Percentiles rank a stretch among this genome's conserved stretches.
Evolutionary conservation across 192 early-diverging fungal genomes (phyloP).

Genomic region (Gamsiella multidivaricata): DNA sequence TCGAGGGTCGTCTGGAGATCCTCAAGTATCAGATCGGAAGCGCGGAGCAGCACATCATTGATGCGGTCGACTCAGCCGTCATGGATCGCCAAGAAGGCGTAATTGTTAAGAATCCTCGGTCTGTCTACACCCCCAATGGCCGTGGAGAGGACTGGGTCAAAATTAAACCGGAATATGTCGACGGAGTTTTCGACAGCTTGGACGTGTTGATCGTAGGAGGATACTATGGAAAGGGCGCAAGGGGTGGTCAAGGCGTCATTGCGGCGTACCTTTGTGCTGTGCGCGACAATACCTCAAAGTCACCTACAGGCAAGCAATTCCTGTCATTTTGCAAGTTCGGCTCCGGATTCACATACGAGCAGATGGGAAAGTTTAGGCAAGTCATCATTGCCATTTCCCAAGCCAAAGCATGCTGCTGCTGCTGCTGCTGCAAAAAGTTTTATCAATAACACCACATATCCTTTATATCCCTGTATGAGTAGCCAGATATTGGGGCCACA

Average conservation of each 20-base stretch:
- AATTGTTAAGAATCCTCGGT: constrained; percentile 76
- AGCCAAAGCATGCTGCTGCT: too few relatives aligned
- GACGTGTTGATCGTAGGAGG: constrained; percentile 79
- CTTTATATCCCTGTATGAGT: too few relatives aligned
- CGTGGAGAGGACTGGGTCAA: constrained; percentile 76
- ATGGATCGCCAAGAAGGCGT: constrained; percentile 68
- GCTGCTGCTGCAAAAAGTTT: too few relatives aligned
- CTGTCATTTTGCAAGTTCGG: constrained; percentile 77
- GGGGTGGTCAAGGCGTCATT: constrained; percentile 62
- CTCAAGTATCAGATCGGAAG: constrained; percentile 61
- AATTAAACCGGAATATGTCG: constrained; percentile 84
- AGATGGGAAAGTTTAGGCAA: constrained; percentile 70
- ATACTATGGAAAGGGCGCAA: constrained; percentile 69
- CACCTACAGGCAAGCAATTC: constrained; percentile 44
- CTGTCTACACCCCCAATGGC: constrained; percentile 64
- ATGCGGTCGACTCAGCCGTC: constrained; percentile 68
- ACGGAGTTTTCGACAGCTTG: constrained; percentile 72
- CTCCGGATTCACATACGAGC: constrained; percentile 70
- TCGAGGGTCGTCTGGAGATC: constrained; percentile 65
- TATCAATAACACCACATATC: too few relatives aligned
- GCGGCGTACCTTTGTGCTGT: constrained; percentile 44
- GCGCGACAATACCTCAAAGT: constrained; percentile 28
- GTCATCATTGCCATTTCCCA: constrained; percentile 51
- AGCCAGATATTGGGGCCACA: constrained; percentile 32
- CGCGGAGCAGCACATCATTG: constrained; percentile 68